Evolutionary conservation across 176 grass and related monocot species (phyloP), one percentile per base, ranked within the genome.

Genomic region (Aegilops speltoides): DNA sequence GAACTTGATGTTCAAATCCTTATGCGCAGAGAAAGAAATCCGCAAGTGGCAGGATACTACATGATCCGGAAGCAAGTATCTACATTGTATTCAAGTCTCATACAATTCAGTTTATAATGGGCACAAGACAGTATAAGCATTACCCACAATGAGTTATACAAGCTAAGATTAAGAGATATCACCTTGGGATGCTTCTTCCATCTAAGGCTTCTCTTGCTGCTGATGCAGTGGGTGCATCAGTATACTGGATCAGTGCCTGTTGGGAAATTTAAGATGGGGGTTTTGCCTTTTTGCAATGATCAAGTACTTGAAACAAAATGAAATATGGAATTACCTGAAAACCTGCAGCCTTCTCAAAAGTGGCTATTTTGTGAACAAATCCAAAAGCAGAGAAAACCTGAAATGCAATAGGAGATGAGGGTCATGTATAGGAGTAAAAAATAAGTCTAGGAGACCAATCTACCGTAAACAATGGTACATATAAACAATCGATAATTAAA

Each of bases 341-440:
- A 82, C 97, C 97, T 70, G 94, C 94, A 77, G 97, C 89, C 86
- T 98, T 98, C 82, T 98, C 97, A 82, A 98, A 98, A 57, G 97
- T 98, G 64, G 97, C 94, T 92, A 98, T 95, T 93, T 98, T 98
- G 72, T 98, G 97, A 71, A 98, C 97, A 93, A 88, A 94, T 40
- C 97, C 97, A 91, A 96, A 98, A 61, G 97, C 90, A 2, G 97
- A 98, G 76, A 98, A 98, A 79, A 98, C 97, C 97, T 98, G 85
- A 88, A 87, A 86, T 32, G 64, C 24, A 23, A 74, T 33, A 69
- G 26, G 82, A 45, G 34, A 84, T 63, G 71, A 82, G 23, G 48
- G 66, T 82, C 77, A 85, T 76, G 64, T 33, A 85, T 81, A 54
- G 19, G 50, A 64, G 38, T 50, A 72, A 85, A 70, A 62, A 14